A percentile compares a stretch with the other conserved stretches of the same genome.
These are phyloP conservation scores for Trypanosoma avium DNA, from an alignment of 208 protist species.

Conservation along the genomic window DNA sequence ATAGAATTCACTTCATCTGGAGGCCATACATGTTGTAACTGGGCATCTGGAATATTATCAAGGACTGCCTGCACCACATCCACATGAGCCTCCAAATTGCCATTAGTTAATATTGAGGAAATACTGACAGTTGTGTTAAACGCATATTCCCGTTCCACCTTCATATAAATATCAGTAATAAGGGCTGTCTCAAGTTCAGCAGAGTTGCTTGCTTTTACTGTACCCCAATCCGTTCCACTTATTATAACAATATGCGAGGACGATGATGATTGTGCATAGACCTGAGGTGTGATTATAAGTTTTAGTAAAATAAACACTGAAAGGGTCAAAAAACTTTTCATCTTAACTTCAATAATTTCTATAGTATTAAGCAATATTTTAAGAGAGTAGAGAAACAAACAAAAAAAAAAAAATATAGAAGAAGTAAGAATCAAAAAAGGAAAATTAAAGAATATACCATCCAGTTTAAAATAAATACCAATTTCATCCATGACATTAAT, in stretches of 20 bases:
- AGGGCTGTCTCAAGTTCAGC: slow-evolving; percentile 1
- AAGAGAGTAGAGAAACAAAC: too few relatives aligned
- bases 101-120: neutral
- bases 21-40: slow-evolving; percentile 22
- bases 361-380: too few relatives aligned
- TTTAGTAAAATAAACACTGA: neutral
- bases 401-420: too few relatives aligned
- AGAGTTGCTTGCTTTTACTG: neutral
- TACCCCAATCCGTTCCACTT: slow-evolving; percentile 7
- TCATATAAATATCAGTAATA: slow-evolving; percentile 2
- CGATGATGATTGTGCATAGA: neutral
- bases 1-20: slow-evolving; percentile 26
- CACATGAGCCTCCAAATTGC: neutral
- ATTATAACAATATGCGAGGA: slow-evolving; percentile 21
- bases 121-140: slow-evolving; percentile 22
- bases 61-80: slow-evolving; percentile 17
- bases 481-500: too few relatives aligned
- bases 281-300: neutral
- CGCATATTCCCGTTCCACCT: slow-evolving; percentile 6
- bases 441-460: too few relatives aligned
- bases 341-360: neutral
- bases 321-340: neutral
- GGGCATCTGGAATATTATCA: neutral
- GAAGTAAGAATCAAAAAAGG: too few relatives aligned
- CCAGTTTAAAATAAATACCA: too few relatives aligned